phyloP scores from a whole-genome alignment of 208 protist species.

The Crithidia expoeki region DNA sequence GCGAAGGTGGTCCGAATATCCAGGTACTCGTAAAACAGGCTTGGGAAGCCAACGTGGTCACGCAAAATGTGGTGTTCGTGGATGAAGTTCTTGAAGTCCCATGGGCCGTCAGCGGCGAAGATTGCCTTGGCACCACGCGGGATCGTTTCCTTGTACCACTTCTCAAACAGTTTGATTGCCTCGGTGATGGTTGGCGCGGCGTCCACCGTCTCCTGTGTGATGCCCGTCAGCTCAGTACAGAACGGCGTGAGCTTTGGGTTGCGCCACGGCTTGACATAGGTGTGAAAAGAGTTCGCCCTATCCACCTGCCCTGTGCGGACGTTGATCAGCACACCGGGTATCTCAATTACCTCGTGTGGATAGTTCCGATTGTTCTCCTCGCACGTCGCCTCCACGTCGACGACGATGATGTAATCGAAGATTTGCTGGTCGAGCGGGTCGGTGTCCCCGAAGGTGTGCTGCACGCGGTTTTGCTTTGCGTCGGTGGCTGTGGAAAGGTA shows the following conservation, averaged over 20 bases:
- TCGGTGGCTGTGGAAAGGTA: conserved; percentile 39
- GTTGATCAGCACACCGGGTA: conserved; percentile 91
- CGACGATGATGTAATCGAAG: conserved; percentile 94
- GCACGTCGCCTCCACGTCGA: conserved; percentile 93
- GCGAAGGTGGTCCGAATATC: conserved; percentile 90
- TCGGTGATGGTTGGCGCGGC: conserved; percentile 63
- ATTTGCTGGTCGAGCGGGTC: conserved; percentile 82
- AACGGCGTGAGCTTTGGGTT: conserved; percentile 90
- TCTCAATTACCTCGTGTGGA: conserved; percentile 96
- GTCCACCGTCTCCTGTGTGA: conserved; percentile 92
- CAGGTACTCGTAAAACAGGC: conserved; percentile 90
- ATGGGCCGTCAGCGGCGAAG: conserved; percentile 88
- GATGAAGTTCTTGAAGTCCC: conserved; percentile 89
- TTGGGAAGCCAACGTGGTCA: conserved; percentile 76
- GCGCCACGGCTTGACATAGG: conserved; percentile 88
- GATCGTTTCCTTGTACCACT: conserved; percentile 82
- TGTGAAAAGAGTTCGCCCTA: conserved; percentile 79
- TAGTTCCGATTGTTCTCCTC: conserved; percentile 65
- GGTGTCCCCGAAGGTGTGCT: conserved; percentile 54
- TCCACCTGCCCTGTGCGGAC: conserved; percentile 72
- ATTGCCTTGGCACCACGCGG: conserved; percentile 71
- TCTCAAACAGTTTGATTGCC: conserved; percentile 73
- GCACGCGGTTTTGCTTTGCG: conserved; percentile 25
- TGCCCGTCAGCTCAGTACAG: conserved; percentile 95
- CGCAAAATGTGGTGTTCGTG: conserved; percentile 76